These are phyloP conservation scores for Saturnispora kantuleensis DNA, from an alignment of 805 yeast genomes.

Conservation along the genomic window DNA sequence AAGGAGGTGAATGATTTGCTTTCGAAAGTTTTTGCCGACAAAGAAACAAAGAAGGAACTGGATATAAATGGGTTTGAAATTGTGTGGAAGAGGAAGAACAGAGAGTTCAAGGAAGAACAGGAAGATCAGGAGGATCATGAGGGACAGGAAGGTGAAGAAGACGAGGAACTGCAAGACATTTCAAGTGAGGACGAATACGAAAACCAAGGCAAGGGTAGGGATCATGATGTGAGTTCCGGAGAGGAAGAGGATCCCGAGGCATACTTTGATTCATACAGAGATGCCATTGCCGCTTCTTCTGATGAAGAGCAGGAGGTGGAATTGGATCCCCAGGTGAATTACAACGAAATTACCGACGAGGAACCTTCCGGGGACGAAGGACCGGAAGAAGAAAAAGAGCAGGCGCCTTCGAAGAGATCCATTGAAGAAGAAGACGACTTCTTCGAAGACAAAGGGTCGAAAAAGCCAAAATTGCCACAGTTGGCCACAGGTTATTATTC, in stretches of 20 bases:
- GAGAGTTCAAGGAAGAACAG: constrained; percentile 16
- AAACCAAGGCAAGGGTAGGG: constrained; percentile 6
- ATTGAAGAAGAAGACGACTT: constrained; percentile 31
- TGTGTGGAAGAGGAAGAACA: constrained; percentile 5
- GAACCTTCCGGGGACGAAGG: constrained; percentile 29
- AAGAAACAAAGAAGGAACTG: constrained; percentile 26
- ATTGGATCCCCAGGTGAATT: constrained; percentile 32
- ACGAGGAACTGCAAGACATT: constrained; percentile 10
- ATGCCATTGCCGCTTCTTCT: constrained; percentile 33
- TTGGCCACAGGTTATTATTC: constrained; percentile 75
- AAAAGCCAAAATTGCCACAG: constrained; percentile 44
- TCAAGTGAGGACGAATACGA: too few relatives aligned
- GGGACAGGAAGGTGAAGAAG: constrained; percentile 14
- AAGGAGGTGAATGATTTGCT: constrained; percentile 35
- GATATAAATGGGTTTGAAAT: constrained; percentile 7
- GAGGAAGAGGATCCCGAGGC: constrained; percentile 15
- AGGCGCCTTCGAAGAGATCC: constrained; percentile 3
- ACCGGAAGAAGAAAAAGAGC: constrained; percentile 28
- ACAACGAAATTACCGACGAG: constrained; percentile 58
- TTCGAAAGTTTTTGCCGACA: constrained; percentile 39
- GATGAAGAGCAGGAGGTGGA: constrained; percentile 32
- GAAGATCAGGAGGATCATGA: constrained; percentile 8
- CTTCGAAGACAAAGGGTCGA: constrained; percentile 22
- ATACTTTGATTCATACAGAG: constrained; percentile 20
- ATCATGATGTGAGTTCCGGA: constrained; percentile 10